Percentiles rank a stretch among this genome's conserved stretches.
phyloP scores from a whole-genome alignment of 352 stramenopile genomes.

The Phytophthora uliginosa region DNA sequence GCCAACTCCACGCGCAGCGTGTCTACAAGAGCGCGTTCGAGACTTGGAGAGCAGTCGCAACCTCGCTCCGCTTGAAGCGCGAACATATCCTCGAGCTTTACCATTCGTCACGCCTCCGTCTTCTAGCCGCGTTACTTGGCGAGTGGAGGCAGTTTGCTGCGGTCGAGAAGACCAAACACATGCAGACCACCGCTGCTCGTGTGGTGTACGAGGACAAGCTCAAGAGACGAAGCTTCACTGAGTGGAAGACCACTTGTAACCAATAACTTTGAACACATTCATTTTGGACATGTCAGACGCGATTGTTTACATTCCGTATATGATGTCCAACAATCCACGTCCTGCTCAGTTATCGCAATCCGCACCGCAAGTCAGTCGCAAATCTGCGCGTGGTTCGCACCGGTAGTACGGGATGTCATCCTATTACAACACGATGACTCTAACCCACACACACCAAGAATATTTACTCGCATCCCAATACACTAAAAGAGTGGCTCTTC shows the following conservation, averaged over 20 bases:
- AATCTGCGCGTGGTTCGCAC: no score
- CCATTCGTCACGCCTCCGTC: conserved; percentile 35
- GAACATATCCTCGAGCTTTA: conserved; percentile 40
- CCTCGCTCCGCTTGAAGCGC: conserved; percentile 13
- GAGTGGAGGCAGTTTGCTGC: conserved; percentile 43
- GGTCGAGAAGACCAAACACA: conserved; percentile 20
- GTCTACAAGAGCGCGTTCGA: conserved; percentile 4
- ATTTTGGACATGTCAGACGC: no score
- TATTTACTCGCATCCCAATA: no score
- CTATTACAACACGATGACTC: no score
- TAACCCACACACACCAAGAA: no score
- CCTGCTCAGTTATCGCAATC: no score
- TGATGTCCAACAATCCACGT: no score
- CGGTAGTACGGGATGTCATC: no score
- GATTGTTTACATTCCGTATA: no score
- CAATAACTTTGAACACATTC: no score
- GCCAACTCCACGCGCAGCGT: neutral
- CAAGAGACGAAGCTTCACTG: conserved; percentile 7
- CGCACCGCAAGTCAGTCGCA: no score
- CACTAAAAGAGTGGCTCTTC: no score
- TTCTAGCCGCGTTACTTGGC: conserved; percentile 35
- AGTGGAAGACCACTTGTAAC: conserved; percentile 49
- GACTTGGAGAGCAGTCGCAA: conserved; percentile 20
- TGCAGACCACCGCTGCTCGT: conserved; percentile 38
- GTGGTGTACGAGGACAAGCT: conserved; percentile 30